Conservation (phyloP, 768 basidiomycete genomes). For the Coprinopsis sp. region DNA sequence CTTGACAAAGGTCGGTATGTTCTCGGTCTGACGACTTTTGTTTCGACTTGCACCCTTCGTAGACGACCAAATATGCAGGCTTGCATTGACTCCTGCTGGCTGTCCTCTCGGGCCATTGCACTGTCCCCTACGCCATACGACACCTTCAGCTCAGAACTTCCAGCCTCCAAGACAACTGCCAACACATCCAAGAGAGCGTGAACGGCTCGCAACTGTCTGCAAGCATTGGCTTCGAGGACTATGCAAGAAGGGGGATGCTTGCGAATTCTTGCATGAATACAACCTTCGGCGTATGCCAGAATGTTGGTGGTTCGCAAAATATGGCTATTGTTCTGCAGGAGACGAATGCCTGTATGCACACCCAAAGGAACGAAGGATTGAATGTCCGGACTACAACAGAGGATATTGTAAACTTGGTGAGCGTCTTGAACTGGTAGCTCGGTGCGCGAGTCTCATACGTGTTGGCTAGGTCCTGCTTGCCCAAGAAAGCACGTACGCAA, state of each 20-base stretch:
- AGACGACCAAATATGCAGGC: constrained; percentile 95
- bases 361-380: constrained; percentile 84
- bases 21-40: neutral
- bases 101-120: constrained; percentile 89
- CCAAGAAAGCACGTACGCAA: constrained; percentile 90
- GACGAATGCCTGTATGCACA: constrained; percentile 97
- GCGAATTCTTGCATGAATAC: constrained; percentile 99
- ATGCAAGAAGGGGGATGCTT: constrained; percentile 96
- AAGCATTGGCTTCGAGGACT: constrained; percentile 98
- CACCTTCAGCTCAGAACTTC: constrained; percentile 85
- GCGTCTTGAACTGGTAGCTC: constrained; percentile 19
- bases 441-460: constrained; percentile 3
- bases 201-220: constrained; percentile 87
- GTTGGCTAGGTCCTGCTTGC: constrained; percentile 72
- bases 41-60: constrained; percentile 2
- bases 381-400: constrained; percentile 93
- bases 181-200: constrained; percentile 77
- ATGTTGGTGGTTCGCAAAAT: constrained; percentile 98
- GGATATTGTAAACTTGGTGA: constrained; percentile 93
- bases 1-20: constrained; percentile 79
- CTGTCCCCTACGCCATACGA: constrained; percentile 90
- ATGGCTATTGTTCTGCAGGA: constrained; percentile 94
- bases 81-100: constrained; percentile 73
- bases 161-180: constrained; percentile 81
- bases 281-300: constrained; percentile 97